A percentile compares a stretch with the other conserved stretches of the same genome.
Conservation (phyloP, 1,284 basidiomycete species). For the Ceratobasidium sp. region DNA sequence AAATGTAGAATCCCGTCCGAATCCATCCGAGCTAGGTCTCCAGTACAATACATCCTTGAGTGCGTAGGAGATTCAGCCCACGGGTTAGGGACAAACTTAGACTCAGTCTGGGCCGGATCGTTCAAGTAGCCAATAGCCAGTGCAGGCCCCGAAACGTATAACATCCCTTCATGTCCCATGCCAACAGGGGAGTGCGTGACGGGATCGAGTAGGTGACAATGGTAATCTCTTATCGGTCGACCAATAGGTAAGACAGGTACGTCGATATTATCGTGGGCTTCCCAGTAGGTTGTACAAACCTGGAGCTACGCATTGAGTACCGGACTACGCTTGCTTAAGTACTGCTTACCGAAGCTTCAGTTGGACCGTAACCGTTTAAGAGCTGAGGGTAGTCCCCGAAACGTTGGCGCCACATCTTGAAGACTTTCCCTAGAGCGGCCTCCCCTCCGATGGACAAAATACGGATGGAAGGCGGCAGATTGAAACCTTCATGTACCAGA, state of each 20-base stretch:
- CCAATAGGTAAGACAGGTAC: conserved; percentile 1
- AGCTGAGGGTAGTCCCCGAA: neutral
- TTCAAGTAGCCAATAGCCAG: conserved; percentile 10
- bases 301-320: neutral
- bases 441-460: conserved; percentile 23
- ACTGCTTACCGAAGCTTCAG: conserved; percentile 9
- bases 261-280: neutral
- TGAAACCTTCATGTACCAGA: neutral
- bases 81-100: conserved; percentile 18
- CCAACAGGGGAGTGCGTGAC: neutral
- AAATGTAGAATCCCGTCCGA: neutral
- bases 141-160: conserved; percentile 2
- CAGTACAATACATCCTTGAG: conserved; percentile 14
- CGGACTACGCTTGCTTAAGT: neutral
- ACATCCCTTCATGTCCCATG: neutral
- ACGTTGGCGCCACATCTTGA: neutral
- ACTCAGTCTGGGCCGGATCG: neutral
- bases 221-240: neutral
- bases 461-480: neutral
- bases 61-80: neutral
- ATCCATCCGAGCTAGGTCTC: conserved; percentile 4
- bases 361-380: conserved; percentile 18
- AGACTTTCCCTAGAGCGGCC: neutral
- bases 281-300: conserved; percentile 15
- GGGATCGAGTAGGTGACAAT: conserved; percentile 7